A percentile compares a stretch with the other conserved stretches of the same genome.
Conservation (phyloP, 192 early-diverging fungal species). For the Allomyces macrogynus region DNA sequence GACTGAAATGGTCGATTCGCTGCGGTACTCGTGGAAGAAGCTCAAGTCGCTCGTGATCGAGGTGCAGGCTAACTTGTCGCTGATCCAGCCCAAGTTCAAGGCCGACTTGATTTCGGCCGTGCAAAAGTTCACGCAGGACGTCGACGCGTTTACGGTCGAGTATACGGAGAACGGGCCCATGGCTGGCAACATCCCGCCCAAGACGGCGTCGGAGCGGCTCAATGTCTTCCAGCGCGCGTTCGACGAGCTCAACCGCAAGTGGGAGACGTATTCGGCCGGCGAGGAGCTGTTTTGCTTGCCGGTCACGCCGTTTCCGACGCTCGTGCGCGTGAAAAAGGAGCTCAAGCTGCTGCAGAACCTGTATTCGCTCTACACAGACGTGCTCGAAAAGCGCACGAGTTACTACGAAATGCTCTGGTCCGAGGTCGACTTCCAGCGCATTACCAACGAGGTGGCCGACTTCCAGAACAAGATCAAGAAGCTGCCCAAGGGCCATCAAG, state of each 20-base stretch:
- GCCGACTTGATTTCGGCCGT: constrained; percentile 33
- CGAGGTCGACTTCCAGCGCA: constrained; percentile 30
- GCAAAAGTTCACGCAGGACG: constrained; percentile 34
- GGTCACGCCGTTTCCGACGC: constrained; percentile 38
- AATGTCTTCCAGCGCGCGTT: constrained; percentile 43
- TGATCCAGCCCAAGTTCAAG: constrained; percentile 42
- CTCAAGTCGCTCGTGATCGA: constrained; percentile 38
- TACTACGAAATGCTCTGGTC: constrained; percentile 44
- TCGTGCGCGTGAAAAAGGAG: constrained; percentile 40
- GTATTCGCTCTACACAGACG: constrained; percentile 43
- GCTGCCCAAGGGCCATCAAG: constrained; percentile 62
- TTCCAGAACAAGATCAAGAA: constrained; percentile 78
- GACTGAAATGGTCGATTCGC: constrained; percentile 54
- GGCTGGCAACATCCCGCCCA: constrained; percentile 39
- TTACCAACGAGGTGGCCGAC: constrained; percentile 35
- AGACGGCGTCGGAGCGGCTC: constrained; percentile 39
- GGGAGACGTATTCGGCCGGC: constrained; percentile 42
- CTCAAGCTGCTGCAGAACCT: constrained; percentile 39
- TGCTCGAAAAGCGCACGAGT: constrained; percentile 26
- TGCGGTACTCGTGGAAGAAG: constrained; percentile 38
- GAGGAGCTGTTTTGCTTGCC: constrained; percentile 43
- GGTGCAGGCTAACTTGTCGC: constrained; percentile 33
- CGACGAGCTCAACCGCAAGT: constrained; percentile 44
- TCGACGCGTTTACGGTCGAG: constrained; percentile 37
- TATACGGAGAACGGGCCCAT: constrained; percentile 44